Evolutionary conservation across 2,329 filamentous ascomycete species (phyloP), one percentile per base, ranked within the genome.

Genomic region (Thielaviopsis punctulata): DNA sequence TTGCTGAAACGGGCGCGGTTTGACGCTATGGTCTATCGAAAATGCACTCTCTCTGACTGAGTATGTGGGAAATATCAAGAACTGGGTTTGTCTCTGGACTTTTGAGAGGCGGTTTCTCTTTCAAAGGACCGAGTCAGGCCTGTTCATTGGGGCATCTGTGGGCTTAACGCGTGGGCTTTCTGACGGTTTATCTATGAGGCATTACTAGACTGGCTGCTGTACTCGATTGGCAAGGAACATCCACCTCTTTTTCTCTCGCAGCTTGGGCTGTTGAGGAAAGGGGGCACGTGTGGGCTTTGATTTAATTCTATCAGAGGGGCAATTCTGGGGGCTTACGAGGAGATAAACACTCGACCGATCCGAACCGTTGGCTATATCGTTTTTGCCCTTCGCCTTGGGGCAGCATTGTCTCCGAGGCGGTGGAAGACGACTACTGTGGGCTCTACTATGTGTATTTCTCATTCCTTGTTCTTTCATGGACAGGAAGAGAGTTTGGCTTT

Each of bases 211-310:
- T n/a, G 53, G 53, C 50, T 55, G 53, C 53, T 55, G 49, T 49
- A 55, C 53, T 55, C 50, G 53, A 41, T 55, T 50, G 53, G 53
- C 53, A 52, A 55, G 53, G 53, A 55, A 52, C 53, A 55, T 55
- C 24, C 19, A 52, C 53, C 36, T 48, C 46, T 24, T 24, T 13
- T 44, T 44, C 5, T n/a, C n/a, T n/a, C n/a, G n/a, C n/a, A n/a
- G n/a, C n/a, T 7, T 41, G 3, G 19, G 6, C 15, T 39, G 5
- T 1, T n/a, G 9, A 41, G 18, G n/a, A 41, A 18, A 18, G 13
- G 9, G 36, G 36, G 49, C 46, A 49, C 30, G 49, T 23, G 50
- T 55, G 50, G 53, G 53, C 53, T 55, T 55, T 55, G 50, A 49
- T 44, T 52, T 55, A 52, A 6, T 27, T 27, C 25, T 27, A 6